These are phyloP conservation scores for Tetrahymena elliotti DNA, from an alignment of 73 alveolate species.

Conservation along the genomic window DNA sequence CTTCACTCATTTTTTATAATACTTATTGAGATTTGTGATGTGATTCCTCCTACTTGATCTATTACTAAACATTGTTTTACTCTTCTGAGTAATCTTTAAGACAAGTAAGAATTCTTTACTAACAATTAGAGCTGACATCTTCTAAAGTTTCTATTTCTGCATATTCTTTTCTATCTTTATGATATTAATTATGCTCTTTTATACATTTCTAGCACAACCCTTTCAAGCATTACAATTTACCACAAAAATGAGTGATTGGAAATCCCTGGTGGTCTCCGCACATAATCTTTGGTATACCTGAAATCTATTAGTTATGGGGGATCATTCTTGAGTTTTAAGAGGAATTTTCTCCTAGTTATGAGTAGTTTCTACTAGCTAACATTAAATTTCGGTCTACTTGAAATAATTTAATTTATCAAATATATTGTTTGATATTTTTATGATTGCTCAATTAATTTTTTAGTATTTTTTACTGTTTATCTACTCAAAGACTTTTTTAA, in stretches of 20 bases:
- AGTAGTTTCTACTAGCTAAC: not conserved
- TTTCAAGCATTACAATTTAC: not conserved
- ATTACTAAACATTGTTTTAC: not conserved
- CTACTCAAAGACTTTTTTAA: not conserved
- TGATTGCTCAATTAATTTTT: too few species aligned
- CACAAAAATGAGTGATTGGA: not conserved
- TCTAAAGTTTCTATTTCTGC: not conserved
- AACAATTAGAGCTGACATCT: not conserved
- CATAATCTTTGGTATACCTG: not conserved
- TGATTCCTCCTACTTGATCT: not conserved
- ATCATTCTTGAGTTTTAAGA: not conserved
- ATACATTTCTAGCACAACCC: not conserved
- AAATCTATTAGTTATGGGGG: not conserved
- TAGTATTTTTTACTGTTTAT: not conserved
- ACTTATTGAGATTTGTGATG: not conserved
- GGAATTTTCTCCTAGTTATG: not conserved
- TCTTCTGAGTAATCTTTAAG: not conserved
- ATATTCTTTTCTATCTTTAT: not conserved
- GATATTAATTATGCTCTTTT: not conserved
- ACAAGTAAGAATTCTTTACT: not conserved
- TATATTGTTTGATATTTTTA: not conserved
- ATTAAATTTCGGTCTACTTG: too few species aligned
- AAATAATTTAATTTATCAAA: too few species aligned
- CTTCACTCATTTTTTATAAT: not conserved
- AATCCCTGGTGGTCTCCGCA: not conserved